Evolutionary conservation across 176 grass and related monocot species (phyloP), one percentile per base, ranked within the genome.

Genomic region (Leersia perrieri): DNA sequence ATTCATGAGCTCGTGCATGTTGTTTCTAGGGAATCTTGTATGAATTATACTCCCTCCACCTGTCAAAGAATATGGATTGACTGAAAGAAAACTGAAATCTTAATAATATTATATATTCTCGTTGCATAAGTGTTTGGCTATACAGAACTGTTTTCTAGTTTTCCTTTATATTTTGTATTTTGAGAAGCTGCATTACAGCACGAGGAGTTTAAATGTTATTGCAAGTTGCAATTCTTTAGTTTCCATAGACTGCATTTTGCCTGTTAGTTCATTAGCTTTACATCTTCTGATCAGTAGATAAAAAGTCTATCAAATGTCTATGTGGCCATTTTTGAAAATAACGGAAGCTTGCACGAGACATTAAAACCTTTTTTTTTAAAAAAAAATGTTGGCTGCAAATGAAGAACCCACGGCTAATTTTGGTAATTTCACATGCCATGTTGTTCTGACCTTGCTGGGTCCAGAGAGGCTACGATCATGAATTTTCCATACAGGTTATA

Each of bases 251-350:
- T 62, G 34, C 67, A 72, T 41, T 41, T 61, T 72, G 35, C 34
- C 27, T 61, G 15, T 62, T 42, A n/a, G n/a, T n/a, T n/a, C n/a
- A n/a, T n/a, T n/a, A 34, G 35, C 18, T 64, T 18, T 49, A 82
- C 68, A 72, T 81, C 77, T 68, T 70, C 55, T 65, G 22, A 36
- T 47, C 57, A 82, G 20, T 35, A 35, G 40, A 47, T 73, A 49
- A n/a, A n/a, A n/a, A 55, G 34, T 45, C 7, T 72, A 63, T 72
- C 49, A 44, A 42, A 44, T 81, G 61, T 34, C 20, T 71, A 5
- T 73, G 36, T 57, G 69, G 27, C 58, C 69, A 74, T 82, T 82
- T 73, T 30, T 49, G 4, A 18, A 28, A 64, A 64, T 35, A 82
- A 28, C 26, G 8, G 35, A 63, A 13, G 14, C 20, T 44, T 10